These are phyloP conservation scores for Chaetomium cochliodes DNA, from an alignment of 495 filamentous ascomycete species.

Conservation along the genomic window DNA sequence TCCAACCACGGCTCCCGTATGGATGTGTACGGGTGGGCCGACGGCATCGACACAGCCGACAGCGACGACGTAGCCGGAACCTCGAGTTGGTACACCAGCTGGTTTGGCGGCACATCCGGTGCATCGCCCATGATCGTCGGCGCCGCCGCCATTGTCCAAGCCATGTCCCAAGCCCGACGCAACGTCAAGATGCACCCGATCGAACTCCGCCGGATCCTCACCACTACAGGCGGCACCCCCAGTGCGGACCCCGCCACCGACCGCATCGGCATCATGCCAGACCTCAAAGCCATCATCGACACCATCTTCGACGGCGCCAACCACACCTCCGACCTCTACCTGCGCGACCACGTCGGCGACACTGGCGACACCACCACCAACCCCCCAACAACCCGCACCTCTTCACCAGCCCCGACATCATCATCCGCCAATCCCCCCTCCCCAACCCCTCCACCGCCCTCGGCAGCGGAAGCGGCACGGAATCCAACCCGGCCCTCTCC, in stretches of 20 bases:
- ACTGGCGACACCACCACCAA: conserved; percentile 4
- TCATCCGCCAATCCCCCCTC: conserved; percentile 16
- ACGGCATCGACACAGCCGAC: conserved; percentile 21
- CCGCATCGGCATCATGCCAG: conserved; percentile 20
- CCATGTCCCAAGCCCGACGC: conserved; percentile 12
- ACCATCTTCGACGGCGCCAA: neutral
- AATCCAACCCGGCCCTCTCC: conserved; percentile 13
- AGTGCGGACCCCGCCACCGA: conserved; percentile 9
- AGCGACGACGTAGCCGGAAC: neutral
- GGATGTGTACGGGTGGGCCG: conserved; percentile 25
- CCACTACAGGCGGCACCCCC: conserved; percentile 14
- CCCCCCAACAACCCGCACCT: neutral
- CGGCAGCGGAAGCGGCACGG: conserved; percentile 8
- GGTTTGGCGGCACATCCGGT: conserved; percentile 25
- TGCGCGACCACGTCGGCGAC: conserved; percentile 16
- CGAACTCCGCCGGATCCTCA: conserved; percentile 15
- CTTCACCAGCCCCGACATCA: conserved; percentile 18
- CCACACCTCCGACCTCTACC: conserved; percentile 12
- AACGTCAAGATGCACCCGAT: conserved; percentile 19
- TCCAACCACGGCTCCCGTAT: conserved; percentile 27
- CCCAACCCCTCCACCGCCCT: conserved; percentile 9
- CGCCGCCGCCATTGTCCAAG: conserved; percentile 22
- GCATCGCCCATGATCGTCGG: conserved; percentile 25
- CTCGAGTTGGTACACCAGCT: conserved; percentile 14
- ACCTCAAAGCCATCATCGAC: conserved; percentile 20